Evolutionary conservation across 2,329 filamentous ascomycete species (phyloP).

Genomic region (Fusarium cicatricum): DNA sequence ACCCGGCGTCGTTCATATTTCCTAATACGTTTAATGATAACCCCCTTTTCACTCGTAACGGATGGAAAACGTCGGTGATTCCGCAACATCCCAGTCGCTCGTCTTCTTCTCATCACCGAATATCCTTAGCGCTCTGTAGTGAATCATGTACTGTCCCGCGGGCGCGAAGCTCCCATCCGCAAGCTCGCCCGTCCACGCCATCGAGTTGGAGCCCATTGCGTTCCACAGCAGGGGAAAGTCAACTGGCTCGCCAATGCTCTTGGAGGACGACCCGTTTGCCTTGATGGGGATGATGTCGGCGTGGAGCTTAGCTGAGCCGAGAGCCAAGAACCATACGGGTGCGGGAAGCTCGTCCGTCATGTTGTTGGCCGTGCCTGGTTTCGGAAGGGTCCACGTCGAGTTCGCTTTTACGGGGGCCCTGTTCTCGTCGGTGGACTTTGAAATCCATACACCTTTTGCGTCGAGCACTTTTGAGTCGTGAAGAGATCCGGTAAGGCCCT

Average conservation of each 20-base stretch:
- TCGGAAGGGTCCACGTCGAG: conserved; percentile 53
- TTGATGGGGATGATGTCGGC: conserved; percentile 54
- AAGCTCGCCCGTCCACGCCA: conserved; percentile 57
- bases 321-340: conserved; percentile 52
- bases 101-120: conserved; percentile 56
- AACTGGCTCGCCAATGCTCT: conserved; percentile 54
- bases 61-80: conserved; percentile 55
- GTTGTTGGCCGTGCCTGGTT: conserved; percentile 45
- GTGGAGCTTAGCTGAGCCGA: conserved; percentile 56
- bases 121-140: conserved; percentile 58
- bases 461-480: conserved; percentile 42
- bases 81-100: conserved; percentile 57
- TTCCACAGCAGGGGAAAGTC: conserved; percentile 51
- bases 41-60: conserved; percentile 45
- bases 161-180: conserved; percentile 57
- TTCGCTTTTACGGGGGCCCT: conserved; percentile 43
- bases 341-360: conserved; percentile 49
- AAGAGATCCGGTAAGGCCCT: conserved; percentile 50
- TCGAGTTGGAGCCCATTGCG: conserved; percentile 36
- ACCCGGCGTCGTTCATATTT: no score
- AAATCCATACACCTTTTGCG: conserved; percentile 40
- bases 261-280: conserved; percentile 31
- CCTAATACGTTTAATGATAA: no score
- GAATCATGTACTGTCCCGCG: conserved; percentile 59
- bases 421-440: conserved; percentile 46